Conservation (phyloP, 1,139 yeast genomes). For the Pichia sp. region DNA sequence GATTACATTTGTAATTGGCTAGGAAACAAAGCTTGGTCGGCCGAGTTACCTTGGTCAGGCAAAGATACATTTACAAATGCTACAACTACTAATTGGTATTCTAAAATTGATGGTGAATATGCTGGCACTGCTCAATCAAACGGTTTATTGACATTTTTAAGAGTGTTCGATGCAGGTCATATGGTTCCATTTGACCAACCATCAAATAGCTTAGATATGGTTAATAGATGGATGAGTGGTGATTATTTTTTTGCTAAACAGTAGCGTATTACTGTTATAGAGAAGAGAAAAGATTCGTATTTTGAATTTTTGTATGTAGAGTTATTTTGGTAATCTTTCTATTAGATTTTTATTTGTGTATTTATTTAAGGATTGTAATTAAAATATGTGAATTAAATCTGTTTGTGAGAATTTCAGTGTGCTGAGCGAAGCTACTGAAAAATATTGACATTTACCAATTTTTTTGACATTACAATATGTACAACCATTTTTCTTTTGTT, state of each 20-base stretch:
- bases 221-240: slow-evolving; percentile 68
- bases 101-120: slow-evolving; percentile 34
- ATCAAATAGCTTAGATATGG: slow-evolving; percentile 62
- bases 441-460: background rate
- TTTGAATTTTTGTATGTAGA: background rate
- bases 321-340: background rate
- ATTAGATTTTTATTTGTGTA: no score
- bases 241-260: slow-evolving; percentile 29
- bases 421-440: background rate
- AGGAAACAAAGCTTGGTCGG: slow-evolving; percentile 77
- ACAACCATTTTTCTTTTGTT: background rate
- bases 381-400: no score
- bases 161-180: slow-evolving; percentile 64
- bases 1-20: slow-evolving; percentile 90
- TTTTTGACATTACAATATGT: background rate
- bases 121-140: slow-evolving; percentile 56
- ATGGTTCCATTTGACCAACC: slow-evolving; percentile 85
- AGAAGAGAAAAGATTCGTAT: background rate
- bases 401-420: background rate
- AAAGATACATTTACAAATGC: slow-evolving; percentile 27
- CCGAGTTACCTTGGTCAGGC: slow-evolving; percentile 58
- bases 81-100: slow-evolving; percentile 20
- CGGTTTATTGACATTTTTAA: slow-evolving; percentile 51
- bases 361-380: no score
- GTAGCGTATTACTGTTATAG: background rate